Conservation (phyloP, 2,329 filamentous ascomycete genomes). For the Colletotrichum caudatum region DNA sequence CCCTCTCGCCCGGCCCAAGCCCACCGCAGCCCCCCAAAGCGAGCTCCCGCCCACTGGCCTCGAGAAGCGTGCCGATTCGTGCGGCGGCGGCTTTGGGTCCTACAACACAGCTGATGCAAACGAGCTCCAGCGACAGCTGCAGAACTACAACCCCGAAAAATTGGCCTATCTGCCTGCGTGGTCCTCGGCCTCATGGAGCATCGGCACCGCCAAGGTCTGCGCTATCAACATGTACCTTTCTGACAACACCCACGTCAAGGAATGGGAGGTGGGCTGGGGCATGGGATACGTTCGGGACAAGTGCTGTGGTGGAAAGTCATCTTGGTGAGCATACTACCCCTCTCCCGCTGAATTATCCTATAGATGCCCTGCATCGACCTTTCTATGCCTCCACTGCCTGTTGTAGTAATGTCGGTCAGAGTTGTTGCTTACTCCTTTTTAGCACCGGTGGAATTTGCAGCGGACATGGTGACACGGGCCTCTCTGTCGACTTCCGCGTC, state of each 20-base stretch:
- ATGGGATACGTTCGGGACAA: constrained; percentile 10
- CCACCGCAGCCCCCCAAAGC: constrained; percentile 3
- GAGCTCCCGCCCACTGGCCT: constrained; percentile 10
- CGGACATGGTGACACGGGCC: constrained; percentile 8
- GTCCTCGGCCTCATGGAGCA: background rate
- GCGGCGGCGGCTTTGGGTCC: background rate
- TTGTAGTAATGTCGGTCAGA: background rate
- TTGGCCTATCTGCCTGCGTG: background rate
- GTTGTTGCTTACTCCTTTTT: background rate
- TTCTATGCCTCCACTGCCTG: background rate
- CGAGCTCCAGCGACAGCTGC: constrained; percentile 10
- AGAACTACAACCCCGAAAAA: background rate
- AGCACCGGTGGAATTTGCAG: constrained; percentile 8
- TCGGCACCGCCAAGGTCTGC: constrained; percentile 15
- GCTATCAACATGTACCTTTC: constrained; percentile 4
- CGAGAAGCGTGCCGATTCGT: background rate
- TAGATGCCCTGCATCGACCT: background rate
- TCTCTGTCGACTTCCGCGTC: constrained; percentile 5
- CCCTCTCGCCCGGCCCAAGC: background rate
- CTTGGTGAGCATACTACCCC: constrained; percentile 4
- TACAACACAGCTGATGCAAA: constrained; percentile 1
- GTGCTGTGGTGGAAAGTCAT: constrained; percentile 12
- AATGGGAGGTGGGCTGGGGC: constrained; percentile 11
- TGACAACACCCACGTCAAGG: constrained; percentile 7
- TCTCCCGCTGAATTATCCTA: background rate